These are phyloP conservation scores for Trichoderma hamatum DNA, from an alignment of 2,329 filamentous ascomycete species.

Conservation along the genomic window DNA sequence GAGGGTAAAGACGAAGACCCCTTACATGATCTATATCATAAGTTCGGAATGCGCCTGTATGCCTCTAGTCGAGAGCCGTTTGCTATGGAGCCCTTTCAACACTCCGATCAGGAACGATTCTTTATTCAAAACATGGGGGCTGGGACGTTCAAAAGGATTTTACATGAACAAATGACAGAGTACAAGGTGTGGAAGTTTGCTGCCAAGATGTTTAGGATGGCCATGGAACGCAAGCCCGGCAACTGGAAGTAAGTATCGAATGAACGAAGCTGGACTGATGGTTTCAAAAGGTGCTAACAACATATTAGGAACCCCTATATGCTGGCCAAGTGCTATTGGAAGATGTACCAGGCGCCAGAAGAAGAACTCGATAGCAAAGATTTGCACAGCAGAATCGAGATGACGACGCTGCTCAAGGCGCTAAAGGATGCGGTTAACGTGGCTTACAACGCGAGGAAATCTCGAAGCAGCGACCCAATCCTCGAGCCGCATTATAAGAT, in stretches of 20 bases:
- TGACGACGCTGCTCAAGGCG: constrained; percentile 49
- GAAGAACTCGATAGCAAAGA: constrained; percentile 51
- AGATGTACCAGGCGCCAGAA: constrained; percentile 59
- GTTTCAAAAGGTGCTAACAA: neutral
- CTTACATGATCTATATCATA: constrained; percentile 61
- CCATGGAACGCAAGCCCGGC: constrained; percentile 55
- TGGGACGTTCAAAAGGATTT: constrained; percentile 55
- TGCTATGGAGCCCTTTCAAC: constrained; percentile 63
- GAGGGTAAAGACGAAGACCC: constrained; percentile 54
- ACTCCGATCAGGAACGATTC: constrained; percentile 59
- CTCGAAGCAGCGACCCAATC: constrained; percentile 70
- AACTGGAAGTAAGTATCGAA: constrained; percentile 58
- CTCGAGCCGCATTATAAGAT: constrained; percentile 94
- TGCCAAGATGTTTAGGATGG: constrained; percentile 58
- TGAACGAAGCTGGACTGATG: neutral
- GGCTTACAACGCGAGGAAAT: constrained; percentile 56
- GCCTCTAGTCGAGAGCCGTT: constrained; percentile 65
- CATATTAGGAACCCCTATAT: constrained; percentile 58
- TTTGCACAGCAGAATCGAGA: constrained; percentile 36
- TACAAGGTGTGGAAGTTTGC: constrained; percentile 66
- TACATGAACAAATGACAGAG: constrained; percentile 60
- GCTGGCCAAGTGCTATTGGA: constrained; percentile 65
- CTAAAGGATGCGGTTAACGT: constrained; percentile 57
- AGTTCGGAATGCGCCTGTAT: constrained; percentile 64
- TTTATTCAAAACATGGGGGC: constrained; percentile 56